These are phyloP conservation scores for Agrocybe praecox DNA, from an alignment of 768 basidiomycete genomes.

Conservation along the genomic window DNA sequence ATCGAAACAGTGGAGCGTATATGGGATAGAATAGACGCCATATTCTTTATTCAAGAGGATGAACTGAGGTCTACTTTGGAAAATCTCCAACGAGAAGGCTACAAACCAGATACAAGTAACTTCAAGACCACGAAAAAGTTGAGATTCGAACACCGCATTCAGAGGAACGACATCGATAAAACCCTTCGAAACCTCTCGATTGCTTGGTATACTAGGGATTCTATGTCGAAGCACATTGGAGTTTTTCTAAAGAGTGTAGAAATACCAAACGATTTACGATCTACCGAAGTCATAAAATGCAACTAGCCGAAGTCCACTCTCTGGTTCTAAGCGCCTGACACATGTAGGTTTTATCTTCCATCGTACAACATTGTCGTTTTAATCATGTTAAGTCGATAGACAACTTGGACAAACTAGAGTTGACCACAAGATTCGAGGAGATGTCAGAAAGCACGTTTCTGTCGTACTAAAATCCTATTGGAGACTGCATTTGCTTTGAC, in stretches of 20 bases:
- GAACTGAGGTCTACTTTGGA: constrained; percentile 13
- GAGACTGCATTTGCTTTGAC: too few species aligned
- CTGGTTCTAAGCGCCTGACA: too few species aligned
- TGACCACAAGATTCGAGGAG: too few species aligned
- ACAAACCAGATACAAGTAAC: constrained; percentile 6
- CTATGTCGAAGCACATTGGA: constrained; percentile 11
- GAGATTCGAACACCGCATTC: constrained; percentile 17
- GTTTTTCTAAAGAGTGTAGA: constrained; percentile 15
- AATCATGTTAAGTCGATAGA: too few species aligned
- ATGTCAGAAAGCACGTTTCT: too few species aligned
- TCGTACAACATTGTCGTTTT: too few species aligned
- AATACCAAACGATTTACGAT: constrained; percentile 20
- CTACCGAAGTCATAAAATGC: constrained; percentile 5
- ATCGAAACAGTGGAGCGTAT: constrained; percentile 9
- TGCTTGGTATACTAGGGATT: constrained; percentile 18
- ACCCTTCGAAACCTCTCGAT: constrained; percentile 9
- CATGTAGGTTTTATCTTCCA: too few species aligned
- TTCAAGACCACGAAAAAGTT: not conserved
- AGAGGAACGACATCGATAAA: constrained; percentile 14
- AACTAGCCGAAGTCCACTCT: not conserved
- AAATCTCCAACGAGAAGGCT: constrained; percentile 14
- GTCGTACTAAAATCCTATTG: too few species aligned
- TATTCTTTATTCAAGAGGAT: constrained; percentile 21
- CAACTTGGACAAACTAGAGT: too few species aligned
- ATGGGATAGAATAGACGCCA: constrained; percentile 23